These are phyloP conservation scores for Friedmanniomyces simplex DNA, from an alignment of 495 filamentous ascomycete genomes.

Conservation along the genomic window DNA sequence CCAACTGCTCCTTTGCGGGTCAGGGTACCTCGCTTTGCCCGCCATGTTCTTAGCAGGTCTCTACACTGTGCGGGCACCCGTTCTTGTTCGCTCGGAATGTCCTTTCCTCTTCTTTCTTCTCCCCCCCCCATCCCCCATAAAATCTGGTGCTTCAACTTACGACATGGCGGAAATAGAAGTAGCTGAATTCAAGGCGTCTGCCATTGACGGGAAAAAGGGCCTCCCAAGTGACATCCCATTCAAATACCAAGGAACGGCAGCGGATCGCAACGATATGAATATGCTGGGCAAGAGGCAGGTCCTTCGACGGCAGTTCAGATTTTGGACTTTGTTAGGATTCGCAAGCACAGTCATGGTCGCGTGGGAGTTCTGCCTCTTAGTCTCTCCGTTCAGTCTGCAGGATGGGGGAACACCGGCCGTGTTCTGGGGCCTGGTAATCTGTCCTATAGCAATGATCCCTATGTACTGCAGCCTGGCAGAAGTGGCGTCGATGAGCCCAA, in stretches of 20 bases:
- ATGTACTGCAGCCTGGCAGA: slow-evolving; percentile 10
- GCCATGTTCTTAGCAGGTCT: too few species aligned
- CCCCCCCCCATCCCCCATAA: not conserved
- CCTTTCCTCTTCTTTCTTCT: too few species aligned
- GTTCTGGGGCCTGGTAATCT: slow-evolving; percentile 10
- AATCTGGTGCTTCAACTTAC: too few species aligned
- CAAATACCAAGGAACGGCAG: slow-evolving; percentile 12
- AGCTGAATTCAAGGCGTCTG: not conserved
- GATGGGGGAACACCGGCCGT: slow-evolving; percentile 7
- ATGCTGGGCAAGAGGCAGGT: slow-evolving; percentile 18
- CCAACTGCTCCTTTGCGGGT: too few species aligned
- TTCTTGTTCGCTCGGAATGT: too few species aligned
- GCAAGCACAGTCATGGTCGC: slow-evolving; percentile 12
- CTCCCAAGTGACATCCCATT: not conserved
- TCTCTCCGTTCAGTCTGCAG: slow-evolving; percentile 2
- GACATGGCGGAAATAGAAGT: slow-evolving; percentile 5
- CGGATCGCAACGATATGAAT: slow-evolving; percentile 11
- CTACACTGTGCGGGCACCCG: too few species aligned
- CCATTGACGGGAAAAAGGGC: not conserved
- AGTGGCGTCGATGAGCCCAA: slow-evolving; percentile 7
- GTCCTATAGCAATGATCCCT: slow-evolving; percentile 4
- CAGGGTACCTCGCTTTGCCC: too few species aligned
- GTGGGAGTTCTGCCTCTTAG: slow-evolving; percentile 8
- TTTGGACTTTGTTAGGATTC: slow-evolving; percentile 10
- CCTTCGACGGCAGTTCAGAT: slow-evolving; percentile 11